Conservation (phyloP, 306 rosid genomes). For the Castanea mollissima region DNA sequence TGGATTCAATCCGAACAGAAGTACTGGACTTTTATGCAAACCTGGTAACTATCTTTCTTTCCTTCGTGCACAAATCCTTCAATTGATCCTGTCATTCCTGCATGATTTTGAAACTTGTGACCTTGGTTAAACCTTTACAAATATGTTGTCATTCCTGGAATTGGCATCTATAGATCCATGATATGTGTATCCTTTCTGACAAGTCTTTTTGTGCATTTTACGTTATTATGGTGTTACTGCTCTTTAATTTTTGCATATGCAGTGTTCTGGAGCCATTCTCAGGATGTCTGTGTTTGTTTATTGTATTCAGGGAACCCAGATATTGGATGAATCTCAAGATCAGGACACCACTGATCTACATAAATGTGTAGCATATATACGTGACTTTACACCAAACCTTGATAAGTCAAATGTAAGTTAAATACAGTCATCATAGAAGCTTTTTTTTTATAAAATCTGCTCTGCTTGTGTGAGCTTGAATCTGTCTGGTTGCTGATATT, state of each 20-base stretch:
- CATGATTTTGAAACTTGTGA: not conserved
- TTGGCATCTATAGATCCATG: not conserved
- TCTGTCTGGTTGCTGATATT: not conserved
- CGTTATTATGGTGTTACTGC: slow-evolving; percentile 2
- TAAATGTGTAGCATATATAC: slow-evolving; percentile 66
- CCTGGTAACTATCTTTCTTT: slow-evolving; percentile 38
- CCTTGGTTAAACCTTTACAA: not conserved
- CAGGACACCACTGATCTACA: slow-evolving; percentile 95
- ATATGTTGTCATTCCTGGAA: not conserved
- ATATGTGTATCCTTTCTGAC: not conserved
- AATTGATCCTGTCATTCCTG: not conserved
- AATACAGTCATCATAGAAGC: slow-evolving; percentile 3
- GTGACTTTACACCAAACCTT: slow-evolving; percentile 38
- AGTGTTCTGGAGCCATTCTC: slow-evolving; percentile 16
- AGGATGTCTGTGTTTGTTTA: slow-evolving; percentile 31
- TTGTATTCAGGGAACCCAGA: slow-evolving; percentile 69
- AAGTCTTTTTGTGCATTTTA: not conserved
- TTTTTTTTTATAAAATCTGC: not conserved
- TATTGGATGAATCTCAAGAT: slow-evolving; percentile 79
- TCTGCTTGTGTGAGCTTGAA: not conserved
- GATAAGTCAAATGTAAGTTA: slow-evolving; percentile 67
- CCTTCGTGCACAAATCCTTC: not conserved
- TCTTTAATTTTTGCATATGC: not conserved
- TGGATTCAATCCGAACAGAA: slow-evolving; percentile 84
- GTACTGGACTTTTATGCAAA: slow-evolving; percentile 67